Percentiles rank a stretch among this genome's conserved stretches.
Conservation (phyloP, 768 basidiomycete species). For the Podaxis sp. region DNA sequence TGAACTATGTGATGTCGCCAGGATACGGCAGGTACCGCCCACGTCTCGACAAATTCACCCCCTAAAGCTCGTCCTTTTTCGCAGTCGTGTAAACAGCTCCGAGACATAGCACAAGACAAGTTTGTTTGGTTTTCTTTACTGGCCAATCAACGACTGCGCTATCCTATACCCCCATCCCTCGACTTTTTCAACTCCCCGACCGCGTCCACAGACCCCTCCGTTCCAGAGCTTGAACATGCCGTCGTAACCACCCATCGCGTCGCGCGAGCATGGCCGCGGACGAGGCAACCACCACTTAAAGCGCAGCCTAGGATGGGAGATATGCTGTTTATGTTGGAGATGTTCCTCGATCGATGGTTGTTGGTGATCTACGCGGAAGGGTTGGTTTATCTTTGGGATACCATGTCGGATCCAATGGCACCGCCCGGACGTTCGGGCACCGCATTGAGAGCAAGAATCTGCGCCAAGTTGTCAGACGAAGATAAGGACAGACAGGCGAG, state of each 20-base stretch:
- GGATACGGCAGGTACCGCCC: constrained; percentile 14
- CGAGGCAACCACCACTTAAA: background rate
- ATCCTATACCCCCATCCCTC: constrained; percentile 7
- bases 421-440: constrained; percentile 12
- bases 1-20: constrained; percentile 8
- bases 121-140: constrained; percentile 3
- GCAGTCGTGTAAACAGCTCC: constrained; percentile 9
- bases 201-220: background rate
- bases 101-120: constrained; percentile 7
- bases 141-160: background rate
- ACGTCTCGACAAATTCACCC: background rate
- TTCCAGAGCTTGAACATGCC: constrained; percentile 6
- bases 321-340: constrained; percentile 35
- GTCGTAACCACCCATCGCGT: constrained; percentile 9
- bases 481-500: background rate
- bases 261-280: constrained; percentile 5
- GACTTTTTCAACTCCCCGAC: background rate
- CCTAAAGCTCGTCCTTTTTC: background rate
- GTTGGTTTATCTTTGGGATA: constrained; percentile 42
- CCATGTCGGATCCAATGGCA: constrained; percentile 12
- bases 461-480: constrained; percentile 14
- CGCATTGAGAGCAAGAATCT: constrained; percentile 9
- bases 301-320: constrained; percentile 2
- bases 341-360: constrained; percentile 49
- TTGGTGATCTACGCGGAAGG: constrained; percentile 44